Evolutionary conservation across 2,329 filamentous ascomycete genomes (phyloP), one percentile per base, ranked within the genome.

Genomic region (Pleomassaria siparia): DNA sequence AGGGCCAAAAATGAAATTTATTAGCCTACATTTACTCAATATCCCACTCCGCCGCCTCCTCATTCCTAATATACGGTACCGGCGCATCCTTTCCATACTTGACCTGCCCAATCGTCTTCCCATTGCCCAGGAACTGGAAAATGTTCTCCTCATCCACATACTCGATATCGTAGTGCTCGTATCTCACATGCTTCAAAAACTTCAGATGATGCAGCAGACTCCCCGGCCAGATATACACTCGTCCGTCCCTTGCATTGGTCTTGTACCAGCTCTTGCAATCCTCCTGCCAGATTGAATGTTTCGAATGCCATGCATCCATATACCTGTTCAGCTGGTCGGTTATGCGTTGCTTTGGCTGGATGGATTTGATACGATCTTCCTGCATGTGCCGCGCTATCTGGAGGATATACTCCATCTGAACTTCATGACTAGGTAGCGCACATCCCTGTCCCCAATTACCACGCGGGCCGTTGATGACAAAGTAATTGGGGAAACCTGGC

Each of bases 121-220:
- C 40, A 22, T 43, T 33, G 4, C 28, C 40, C 15, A 43, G 22
- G 16, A 43, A 43, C n/a, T 9, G 7, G 9, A 6, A 43, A 21
- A 43, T 33, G 16, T 43, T 43, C 7, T 35, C 29, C 18, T 5
- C 15, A 40, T 46, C 36, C 28, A 25, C 26, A 18, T 71, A 72
- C 1, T 55, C 60, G 41, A 72, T 68, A 5, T 67, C 63, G 46
- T 65, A 73, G 47, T 74, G 71, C 58, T 73, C 70, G 24, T 60
- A 72, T 20, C 72, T 57, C 11, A 65, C 66, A 5, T 54, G 37
- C 20, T 60, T 47, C 29, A 72, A 64, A 3, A 63, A 48, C 33
- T 71, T 58, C 11, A 63, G 29, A 20, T 40, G 42, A 26, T 49
- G 42, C 21, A 39, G 28, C 13, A 37, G 22, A 13, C 32, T 40